These are phyloP conservation scores for Phoma sp. DNA, from an alignment of 2,329 filamentous ascomycete species.

Conservation along the genomic window DNA sequence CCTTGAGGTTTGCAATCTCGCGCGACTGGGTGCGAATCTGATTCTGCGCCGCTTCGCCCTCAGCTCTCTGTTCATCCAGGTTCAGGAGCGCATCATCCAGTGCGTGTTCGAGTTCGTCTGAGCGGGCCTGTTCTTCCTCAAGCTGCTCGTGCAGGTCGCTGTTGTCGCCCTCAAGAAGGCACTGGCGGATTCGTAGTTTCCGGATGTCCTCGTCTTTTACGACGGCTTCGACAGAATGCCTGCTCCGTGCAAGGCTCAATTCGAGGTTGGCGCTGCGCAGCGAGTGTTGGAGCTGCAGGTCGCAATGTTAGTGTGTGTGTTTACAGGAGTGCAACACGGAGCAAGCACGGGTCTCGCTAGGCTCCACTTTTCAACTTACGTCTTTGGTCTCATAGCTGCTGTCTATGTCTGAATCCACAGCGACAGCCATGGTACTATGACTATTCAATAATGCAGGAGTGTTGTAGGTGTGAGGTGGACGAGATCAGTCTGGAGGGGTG, in stretches of 20 bases:
- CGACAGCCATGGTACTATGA: slow-evolving; percentile 33
- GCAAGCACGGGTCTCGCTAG: slow-evolving; percentile 3
- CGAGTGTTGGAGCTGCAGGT: slow-evolving; percentile 55
- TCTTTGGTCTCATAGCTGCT: slow-evolving; percentile 43
- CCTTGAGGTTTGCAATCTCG: slow-evolving; percentile 64
- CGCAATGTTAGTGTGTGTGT: slow-evolving; percentile 20
- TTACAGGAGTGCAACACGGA: slow-evolving; percentile 7
- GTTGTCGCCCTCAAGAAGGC: slow-evolving; percentile 76
- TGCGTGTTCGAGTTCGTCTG: slow-evolving; percentile 61
- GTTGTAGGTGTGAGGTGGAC: slow-evolving; percentile 20
- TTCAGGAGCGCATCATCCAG: slow-evolving; percentile 56
- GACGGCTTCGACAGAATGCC: slow-evolving; percentile 70
- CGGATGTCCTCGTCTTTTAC: slow-evolving; percentile 77
- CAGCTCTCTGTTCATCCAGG: slow-evolving; percentile 56
- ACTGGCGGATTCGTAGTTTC: slow-evolving; percentile 67
- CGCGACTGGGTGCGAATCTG: slow-evolving; percentile 60
- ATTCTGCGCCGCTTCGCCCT: slow-evolving; percentile 54
- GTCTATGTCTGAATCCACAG: slow-evolving; percentile 37
- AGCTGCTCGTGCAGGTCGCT: slow-evolving; percentile 70
- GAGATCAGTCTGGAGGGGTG: slow-evolving; percentile 27
- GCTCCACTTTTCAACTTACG: slow-evolving; percentile 35
- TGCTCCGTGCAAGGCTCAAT: slow-evolving; percentile 69
- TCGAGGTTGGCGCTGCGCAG: slow-evolving; percentile 66
- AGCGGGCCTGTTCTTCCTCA: slow-evolving; percentile 64
- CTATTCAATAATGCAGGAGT: slow-evolving; percentile 26